A percentile compares a stretch with the other conserved stretches of the same genome.
phyloP scores from a whole-genome alignment of 139 green algal genomes.

The Chlamydomonas sp. region DNA sequence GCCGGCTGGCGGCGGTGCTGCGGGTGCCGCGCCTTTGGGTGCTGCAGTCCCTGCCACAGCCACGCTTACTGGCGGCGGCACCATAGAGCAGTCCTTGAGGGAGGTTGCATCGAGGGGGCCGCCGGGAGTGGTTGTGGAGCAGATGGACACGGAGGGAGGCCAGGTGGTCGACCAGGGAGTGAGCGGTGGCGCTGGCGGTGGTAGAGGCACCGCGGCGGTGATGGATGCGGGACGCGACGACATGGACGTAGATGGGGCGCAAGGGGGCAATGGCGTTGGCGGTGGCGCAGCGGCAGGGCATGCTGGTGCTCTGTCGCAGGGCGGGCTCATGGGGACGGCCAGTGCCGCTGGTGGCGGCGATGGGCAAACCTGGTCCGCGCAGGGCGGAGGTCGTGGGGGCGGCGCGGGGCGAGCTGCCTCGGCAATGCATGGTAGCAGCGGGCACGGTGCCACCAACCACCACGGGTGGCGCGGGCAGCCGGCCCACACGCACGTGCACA shows the following conservation, averaged over 20 bases:
- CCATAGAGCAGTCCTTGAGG: background rate
- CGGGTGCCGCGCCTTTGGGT: no score
- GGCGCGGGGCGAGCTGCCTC: slow-evolving; percentile 6
- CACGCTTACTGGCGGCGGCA: background rate
- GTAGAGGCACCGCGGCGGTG: no score
- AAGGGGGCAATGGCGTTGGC: background rate
- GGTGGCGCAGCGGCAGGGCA: background rate
- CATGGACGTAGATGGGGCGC: no score
- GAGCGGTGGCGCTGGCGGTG: no score
- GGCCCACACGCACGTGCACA: no score
- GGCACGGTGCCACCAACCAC: background rate
- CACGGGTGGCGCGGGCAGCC: no score
- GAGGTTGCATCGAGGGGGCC: background rate
- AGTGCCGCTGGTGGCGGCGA: background rate
- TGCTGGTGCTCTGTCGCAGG: background rate
- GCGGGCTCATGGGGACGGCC: background rate
- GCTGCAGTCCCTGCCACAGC: no score
- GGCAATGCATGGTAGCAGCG: slow-evolving; percentile 19
- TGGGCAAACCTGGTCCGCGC: slow-evolving; percentile 7
- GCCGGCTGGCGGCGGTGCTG: no score
- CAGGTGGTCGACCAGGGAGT: slow-evolving; percentile 7
- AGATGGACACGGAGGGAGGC: slow-evolving; percentile 26
- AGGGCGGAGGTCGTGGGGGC: background rate
- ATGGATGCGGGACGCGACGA: no score
- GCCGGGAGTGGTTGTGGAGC: background rate